A percentile compares a stretch with the other conserved stretches of the same genome.
These are phyloP conservation scores for Diplodia corticola DNA, from an alignment of 2,329 filamentous ascomycete species.

Conservation along the genomic window DNA sequence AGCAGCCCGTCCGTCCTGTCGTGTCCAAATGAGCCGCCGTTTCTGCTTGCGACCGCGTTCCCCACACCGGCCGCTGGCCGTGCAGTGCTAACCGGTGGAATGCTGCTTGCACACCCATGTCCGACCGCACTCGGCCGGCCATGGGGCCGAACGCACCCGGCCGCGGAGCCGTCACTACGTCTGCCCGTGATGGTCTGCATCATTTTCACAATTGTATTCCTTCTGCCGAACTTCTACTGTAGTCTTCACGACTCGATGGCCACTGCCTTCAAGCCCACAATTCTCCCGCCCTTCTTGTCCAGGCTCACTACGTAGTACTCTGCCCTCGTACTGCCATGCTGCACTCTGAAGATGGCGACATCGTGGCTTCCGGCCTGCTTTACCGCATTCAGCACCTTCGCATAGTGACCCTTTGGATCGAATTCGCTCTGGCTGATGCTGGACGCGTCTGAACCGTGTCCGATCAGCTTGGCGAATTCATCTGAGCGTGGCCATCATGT, in stretches of 20 bases:
- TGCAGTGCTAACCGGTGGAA: slow-evolving; percentile 3
- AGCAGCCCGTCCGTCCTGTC: not conserved
- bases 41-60: slow-evolving; percentile 7
- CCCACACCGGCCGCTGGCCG: not conserved
- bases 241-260: slow-evolving; percentile 62
- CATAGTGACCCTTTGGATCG: slow-evolving; percentile 71
- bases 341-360: slow-evolving; percentile 73
- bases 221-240: not conserved
- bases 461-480: slow-evolving; percentile 69
- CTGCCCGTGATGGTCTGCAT: not conserved
- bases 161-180: not conserved
- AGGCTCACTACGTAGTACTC: slow-evolving; percentile 80
- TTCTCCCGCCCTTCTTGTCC: slow-evolving; percentile 56
- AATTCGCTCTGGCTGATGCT: slow-evolving; percentile 70
- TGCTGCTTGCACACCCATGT: not conserved
- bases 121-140: not conserved
- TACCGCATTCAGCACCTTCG: slow-evolving; percentile 67
- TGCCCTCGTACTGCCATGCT: slow-evolving; percentile 60
- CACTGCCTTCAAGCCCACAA: slow-evolving; percentile 78
- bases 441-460: slow-evolving; percentile 55
- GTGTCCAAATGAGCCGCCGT: slow-evolving; percentile 2
- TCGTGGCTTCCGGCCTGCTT: slow-evolving; percentile 61
- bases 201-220: not conserved
- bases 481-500: slow-evolving; percentile 47
- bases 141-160: not conserved